Percentiles rank a stretch among this genome's conserved stretches.
These are phyloP conservation scores for Trichoderma lentiforme DNA, from an alignment of 2,329 filamentous ascomycete genomes.

Conservation along the genomic window DNA sequence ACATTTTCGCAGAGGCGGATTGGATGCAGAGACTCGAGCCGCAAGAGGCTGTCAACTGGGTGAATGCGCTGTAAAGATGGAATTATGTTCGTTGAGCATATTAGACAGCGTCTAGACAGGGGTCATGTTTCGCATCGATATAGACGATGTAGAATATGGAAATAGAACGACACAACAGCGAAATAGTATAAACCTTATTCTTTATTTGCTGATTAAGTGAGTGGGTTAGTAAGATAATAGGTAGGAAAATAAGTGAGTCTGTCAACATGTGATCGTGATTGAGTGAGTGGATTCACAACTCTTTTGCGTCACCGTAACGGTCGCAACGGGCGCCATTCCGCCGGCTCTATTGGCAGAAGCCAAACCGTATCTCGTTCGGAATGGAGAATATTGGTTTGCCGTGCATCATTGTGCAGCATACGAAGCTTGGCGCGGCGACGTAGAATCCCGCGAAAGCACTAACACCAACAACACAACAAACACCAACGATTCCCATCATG, in stretches of 20 bases:
- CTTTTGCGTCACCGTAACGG: neutral
- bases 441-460: neutral
- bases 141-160: neutral
- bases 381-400: neutral
- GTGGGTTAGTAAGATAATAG: neutral
- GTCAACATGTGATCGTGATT: neutral
- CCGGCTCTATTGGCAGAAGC: neutral
- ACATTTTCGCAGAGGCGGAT: slow-evolving; percentile 36
- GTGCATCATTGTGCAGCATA: slow-evolving; percentile 5
- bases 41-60: slow-evolving; percentile 33
- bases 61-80: slow-evolving; percentile 26
- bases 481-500: neutral
- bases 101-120: too few species aligned
- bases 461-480: neutral
- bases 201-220: neutral
- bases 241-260: neutral
- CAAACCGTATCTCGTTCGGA: neutral
- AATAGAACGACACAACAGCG: neutral
- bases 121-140: neutral
- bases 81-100: neutral
- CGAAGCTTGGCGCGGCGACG: slow-evolving; percentile 9
- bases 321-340: neutral
- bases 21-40: slow-evolving; percentile 38
- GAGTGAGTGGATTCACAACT: neutral
- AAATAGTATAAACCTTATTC: neutral